A percentile compares a stretch with the other conserved stretches of the same genome.
Conservation (phyloP, 306 rosid genomes). For the Cotoneaster glaucophyllus region DNA sequence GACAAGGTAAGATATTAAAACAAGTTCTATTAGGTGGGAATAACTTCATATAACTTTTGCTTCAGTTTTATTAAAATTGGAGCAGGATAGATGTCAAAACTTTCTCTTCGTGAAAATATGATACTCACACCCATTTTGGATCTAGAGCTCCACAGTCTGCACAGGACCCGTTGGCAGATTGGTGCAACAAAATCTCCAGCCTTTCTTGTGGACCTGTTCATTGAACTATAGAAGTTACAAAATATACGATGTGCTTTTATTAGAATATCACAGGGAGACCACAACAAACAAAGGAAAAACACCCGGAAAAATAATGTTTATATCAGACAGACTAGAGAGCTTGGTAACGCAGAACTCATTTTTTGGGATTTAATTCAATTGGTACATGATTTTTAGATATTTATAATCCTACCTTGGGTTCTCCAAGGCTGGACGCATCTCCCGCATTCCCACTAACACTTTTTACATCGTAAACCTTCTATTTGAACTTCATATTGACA, state of each 20-base stretch:
- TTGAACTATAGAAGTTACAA: conserved; percentile 11
- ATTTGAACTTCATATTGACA: neutral
- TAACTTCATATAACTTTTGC: neutral
- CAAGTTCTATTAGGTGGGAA: neutral
- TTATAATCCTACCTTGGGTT: neutral
- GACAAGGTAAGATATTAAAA: neutral
- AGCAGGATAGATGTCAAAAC: neutral
- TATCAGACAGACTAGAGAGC: neutral
- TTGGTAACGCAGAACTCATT: neutral
- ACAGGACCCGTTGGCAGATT: conserved; percentile 51
- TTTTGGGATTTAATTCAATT: neutral
- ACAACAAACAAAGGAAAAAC: neutral
- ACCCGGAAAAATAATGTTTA: neutral
- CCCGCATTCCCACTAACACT: neutral
- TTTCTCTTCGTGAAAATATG: neutral
- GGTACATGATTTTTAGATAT: neutral
- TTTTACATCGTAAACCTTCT: neutral
- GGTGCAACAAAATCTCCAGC: conserved; percentile 44
- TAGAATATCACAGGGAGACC: neutral
- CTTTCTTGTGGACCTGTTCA: conserved; percentile 58
- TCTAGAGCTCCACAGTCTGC: conserved; percentile 93
- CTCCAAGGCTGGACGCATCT: neutral
- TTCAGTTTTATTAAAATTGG: neutral
- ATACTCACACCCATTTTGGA: conserved; percentile 96
- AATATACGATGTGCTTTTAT: neutral